These are phyloP conservation scores for Aegilops sharonensis DNA, from an alignment of 176 grass and related monocot genomes.

Conservation along the genomic window DNA sequence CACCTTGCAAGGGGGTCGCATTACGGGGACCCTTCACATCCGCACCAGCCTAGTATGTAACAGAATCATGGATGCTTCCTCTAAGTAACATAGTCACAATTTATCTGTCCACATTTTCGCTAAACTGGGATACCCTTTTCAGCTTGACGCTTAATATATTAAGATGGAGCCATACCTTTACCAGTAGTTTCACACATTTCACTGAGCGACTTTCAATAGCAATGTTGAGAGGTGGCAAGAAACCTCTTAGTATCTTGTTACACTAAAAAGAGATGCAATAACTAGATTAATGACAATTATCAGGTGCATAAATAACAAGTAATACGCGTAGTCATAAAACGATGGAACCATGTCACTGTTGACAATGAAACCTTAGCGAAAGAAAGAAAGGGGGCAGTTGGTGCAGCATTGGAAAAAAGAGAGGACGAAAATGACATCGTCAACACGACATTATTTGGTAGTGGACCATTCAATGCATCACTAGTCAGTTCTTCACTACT, in stretches of 20 bases:
- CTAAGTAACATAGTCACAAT: not conserved
- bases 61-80: not conserved
- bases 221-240: not conserved
- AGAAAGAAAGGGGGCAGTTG: not conserved
- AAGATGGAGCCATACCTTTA: not conserved
- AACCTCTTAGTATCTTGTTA: not conserved
- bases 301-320: not conserved
- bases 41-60: not conserved
- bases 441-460: not conserved
- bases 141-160: not conserved
- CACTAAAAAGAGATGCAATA: not conserved
- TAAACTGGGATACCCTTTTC: not conserved
- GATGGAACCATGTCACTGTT: not conserved
- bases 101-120: not conserved
- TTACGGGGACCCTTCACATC: not conserved
- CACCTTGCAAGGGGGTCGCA: not conserved
- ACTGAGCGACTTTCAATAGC: not conserved
- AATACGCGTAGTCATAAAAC: not conserved
- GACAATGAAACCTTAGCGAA: not conserved
- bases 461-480: not conserved
- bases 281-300: not conserved
- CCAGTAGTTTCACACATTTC: conserved; percentile 8
- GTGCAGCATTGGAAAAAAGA: not conserved
- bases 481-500: not conserved
- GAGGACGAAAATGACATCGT: not conserved